Evolutionary conservation across 768 basidiomycete species (phyloP).

Genomic region (Boletus subparvulus): DNA sequence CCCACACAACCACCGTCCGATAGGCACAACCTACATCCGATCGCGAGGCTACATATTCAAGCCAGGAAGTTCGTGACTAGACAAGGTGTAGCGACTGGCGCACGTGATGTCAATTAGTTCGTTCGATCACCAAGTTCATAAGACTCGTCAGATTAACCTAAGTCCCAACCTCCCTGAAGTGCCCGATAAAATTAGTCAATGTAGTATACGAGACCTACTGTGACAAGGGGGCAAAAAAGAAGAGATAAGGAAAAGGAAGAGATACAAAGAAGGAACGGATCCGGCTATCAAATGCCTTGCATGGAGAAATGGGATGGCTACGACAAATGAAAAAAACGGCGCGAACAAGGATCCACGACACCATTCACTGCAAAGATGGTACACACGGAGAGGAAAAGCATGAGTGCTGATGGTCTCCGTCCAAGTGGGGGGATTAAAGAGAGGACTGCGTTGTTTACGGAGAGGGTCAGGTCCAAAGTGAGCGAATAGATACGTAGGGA

Average conservation of each 20-base stretch:
- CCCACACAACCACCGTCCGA: background rate
- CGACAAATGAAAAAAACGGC: background rate
- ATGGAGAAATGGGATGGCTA: background rate
- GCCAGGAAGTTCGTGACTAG: background rate
- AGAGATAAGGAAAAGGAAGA: background rate
- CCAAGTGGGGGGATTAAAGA: constrained; percentile 13
- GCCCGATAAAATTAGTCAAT: constrained; percentile 22
- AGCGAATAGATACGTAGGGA: constrained; percentile 35
- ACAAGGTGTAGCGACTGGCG: no score
- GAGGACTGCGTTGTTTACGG: constrained; percentile 17
- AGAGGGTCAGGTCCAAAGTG: constrained; percentile 26
- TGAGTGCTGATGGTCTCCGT: constrained; percentile 7
- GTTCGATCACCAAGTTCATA: no score
- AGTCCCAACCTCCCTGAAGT: background rate
- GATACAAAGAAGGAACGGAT: constrained; percentile 7
- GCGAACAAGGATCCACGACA: constrained; percentile 4
- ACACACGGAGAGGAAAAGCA: constrained; percentile 6
- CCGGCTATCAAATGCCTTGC: constrained; percentile 7
- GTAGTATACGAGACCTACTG: constrained; percentile 25
- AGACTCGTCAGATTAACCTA: background rate
- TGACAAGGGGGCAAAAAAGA: constrained; percentile 10
- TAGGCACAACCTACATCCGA: no score
- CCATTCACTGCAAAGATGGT: constrained; percentile 1
- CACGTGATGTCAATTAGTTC: no score
- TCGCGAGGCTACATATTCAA: background rate